These are phyloP conservation scores for Pichia pseudocactophila DNA, from an alignment of 805 yeast species.

Conservation along the genomic window DNA sequence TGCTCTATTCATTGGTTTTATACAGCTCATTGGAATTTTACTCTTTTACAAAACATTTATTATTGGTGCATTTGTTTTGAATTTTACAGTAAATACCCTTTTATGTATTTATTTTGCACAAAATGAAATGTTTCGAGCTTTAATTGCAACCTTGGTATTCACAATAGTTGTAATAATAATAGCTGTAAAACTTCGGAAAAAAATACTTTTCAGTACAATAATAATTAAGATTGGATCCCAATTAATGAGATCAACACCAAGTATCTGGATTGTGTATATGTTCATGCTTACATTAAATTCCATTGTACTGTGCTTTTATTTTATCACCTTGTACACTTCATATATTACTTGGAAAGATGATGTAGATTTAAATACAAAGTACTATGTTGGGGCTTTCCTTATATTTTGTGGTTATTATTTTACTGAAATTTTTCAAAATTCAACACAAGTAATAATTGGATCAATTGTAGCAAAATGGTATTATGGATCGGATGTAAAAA, in stretches of 20 bases:
- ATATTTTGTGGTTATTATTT: slow-evolving; percentile 80
- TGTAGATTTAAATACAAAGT: not conserved
- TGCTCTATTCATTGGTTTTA: not conserved
- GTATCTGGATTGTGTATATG: slow-evolving; percentile 42
- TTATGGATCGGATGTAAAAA: slow-evolving; percentile 60
- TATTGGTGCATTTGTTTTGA: not conserved
- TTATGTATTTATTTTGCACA: not conserved
- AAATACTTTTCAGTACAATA: slow-evolving; percentile 22
- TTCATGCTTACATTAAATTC: slow-evolving; percentile 41
- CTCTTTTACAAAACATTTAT: slow-evolving; percentile 2
- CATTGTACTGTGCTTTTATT: slow-evolving; percentile 56
- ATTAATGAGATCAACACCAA: slow-evolving; percentile 62
- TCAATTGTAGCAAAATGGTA: slow-evolving; percentile 91
- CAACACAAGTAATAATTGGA: slow-evolving; percentile 73
- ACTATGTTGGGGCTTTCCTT: slow-evolving; percentile 54
- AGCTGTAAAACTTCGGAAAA: slow-evolving; percentile 16
- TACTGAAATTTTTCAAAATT: slow-evolving; percentile 70
- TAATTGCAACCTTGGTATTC: slow-evolving; percentile 22
- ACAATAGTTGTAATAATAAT: slow-evolving; percentile 14
- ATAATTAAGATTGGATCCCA: slow-evolving; percentile 42
- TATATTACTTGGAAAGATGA: slow-evolving; percentile 59
- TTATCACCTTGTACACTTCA: slow-evolving; percentile 61
- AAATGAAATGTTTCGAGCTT: not conserved
- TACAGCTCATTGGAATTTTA: slow-evolving; percentile 2
- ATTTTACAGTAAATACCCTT: not conserved